Percentiles rank a stretch among this genome's conserved stretches.
Evolutionary conservation across 768 basidiomycete genomes (phyloP).

Genomic region (Lentinula aciculospora): DNA sequence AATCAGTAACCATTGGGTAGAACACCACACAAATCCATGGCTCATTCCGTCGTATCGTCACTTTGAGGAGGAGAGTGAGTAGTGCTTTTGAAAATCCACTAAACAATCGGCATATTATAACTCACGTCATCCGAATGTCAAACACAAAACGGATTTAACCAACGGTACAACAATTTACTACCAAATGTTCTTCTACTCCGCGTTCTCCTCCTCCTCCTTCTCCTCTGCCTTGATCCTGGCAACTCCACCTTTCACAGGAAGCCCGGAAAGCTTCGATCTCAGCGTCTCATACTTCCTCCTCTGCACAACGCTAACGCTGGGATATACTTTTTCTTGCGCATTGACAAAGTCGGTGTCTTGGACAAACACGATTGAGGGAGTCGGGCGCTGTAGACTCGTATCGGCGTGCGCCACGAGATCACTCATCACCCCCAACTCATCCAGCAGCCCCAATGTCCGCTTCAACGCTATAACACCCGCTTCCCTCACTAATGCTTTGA

Average conservation of each 20-base stretch:
- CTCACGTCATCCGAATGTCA: too few relatives aligned
- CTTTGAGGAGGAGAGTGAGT: too few relatives aligned
- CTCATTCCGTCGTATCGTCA: too few relatives aligned
- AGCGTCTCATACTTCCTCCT: slow-evolving; percentile 78
- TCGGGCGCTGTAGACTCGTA: slow-evolving; percentile 13
- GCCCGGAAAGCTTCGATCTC: slow-evolving; percentile 65
- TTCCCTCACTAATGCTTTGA: slow-evolving; percentile 84
- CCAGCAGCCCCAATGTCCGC: slow-evolving; percentile 61
- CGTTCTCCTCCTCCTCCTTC: slow-evolving; percentile 23
- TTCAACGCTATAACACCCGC: slow-evolving; percentile 83
- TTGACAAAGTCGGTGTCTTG: slow-evolving; percentile 59
- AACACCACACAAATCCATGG: too few relatives aligned
- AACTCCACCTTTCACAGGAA: slow-evolving; percentile 57
- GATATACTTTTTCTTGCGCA: slow-evolving; percentile 77
- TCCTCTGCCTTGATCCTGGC: slow-evolving; percentile 38
- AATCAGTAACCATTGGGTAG: too few relatives aligned
- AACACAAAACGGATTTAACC: too few relatives aligned
- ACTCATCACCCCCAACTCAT: slow-evolving; percentile 40
- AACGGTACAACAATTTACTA: too few relatives aligned
- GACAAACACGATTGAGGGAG: slow-evolving; percentile 42
- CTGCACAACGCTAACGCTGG: slow-evolving; percentile 81
- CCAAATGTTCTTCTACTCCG: too few relatives aligned
- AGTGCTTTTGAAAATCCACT: too few relatives aligned
- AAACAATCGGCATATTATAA: too few relatives aligned
- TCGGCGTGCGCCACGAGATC: not conserved